Evolutionary conservation across 2,329 filamentous ascomycete species (phyloP).

Genomic region (Zarea fungicola): DNA sequence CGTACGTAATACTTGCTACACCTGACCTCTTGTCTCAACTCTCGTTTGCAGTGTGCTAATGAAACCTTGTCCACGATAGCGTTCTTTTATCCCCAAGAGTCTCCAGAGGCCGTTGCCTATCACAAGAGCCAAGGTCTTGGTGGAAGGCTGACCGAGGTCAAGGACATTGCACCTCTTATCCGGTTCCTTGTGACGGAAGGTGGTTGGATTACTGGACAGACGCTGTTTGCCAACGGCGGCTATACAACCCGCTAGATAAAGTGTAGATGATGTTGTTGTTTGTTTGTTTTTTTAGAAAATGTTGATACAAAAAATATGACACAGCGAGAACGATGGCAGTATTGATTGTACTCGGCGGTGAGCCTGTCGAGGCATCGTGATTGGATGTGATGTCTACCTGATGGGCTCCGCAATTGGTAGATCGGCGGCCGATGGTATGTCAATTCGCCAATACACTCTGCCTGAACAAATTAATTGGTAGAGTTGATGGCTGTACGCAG

Average conservation of each 20-base stretch:
- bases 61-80: conserved; percentile 21
- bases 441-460: no score
- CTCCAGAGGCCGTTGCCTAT: conserved; percentile 36
- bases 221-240: conserved; percentile 43
- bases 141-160: conserved; percentile 34
- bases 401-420: no score
- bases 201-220: conserved; percentile 41
- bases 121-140: conserved; percentile 40
- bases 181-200: conserved; percentile 40
- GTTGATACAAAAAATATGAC: not conserved
- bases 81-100: conserved; percentile 41
- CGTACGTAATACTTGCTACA: conserved; percentile 30
- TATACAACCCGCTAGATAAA: conserved; percentile 36
- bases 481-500: no score
- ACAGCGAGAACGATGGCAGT: no score
- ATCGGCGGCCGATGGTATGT: no score
- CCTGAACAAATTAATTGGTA: no score
- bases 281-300: not conserved
- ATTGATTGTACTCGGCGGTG: no score
- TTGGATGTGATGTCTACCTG: no score
- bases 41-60: not conserved
- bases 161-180: conserved; percentile 41
- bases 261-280: not conserved
- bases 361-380: no score
- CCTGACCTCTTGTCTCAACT: not conserved